Evolutionary conservation across 2,329 filamentous ascomycete species (phyloP), one percentile per base, ranked within the genome.

Genomic region (Pseudocercospora cruenta): DNA sequence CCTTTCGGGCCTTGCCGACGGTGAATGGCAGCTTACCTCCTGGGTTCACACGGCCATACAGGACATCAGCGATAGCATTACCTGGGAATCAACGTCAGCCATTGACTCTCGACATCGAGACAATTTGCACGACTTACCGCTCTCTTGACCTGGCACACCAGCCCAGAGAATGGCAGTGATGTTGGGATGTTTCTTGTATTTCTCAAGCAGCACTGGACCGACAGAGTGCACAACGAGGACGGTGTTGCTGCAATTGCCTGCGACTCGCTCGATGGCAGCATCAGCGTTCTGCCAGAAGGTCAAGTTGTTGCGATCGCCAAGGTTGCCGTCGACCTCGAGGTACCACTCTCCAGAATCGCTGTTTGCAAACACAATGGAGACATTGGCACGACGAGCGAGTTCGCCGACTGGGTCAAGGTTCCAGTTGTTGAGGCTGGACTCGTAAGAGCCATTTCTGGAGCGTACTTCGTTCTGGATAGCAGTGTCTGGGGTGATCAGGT

Each of bases 191-290:
- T 74, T 67, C 62, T 73, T 69, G 68, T 70, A 76, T 60, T 70
- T 69, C 63, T 77, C 73, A 12, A 77, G 69, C 58, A 72, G 66
- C 21, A 73, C 66, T 36, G 73, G 63, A 24, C 73, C 73, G 10
- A 70, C 67, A 58, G 72, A 73, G 71, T 76, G 74, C 58, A 75
- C 71, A 6, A 75, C 67, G n/a, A 75, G 71, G 55, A 75, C 72
- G 12, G 73, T 75, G 71, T 76, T 75, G 65, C 59, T 68, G 70
- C 74, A 76, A 36, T 71, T 71, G 21, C 80, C 82, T 2, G 74
- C 74, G 24, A 77, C 70, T 57, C 71, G 92, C 79, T 91, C 86
- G 79, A 97, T 90, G 61, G 97, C 66, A 3, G 58, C 67, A 28
- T 74, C 72, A 14, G 67, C 70, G 8, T 63, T 64, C 43, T 69